Base-by-base conservation (phyloP, 305 asterid species). In the Nicotiana rustica region DNA sequence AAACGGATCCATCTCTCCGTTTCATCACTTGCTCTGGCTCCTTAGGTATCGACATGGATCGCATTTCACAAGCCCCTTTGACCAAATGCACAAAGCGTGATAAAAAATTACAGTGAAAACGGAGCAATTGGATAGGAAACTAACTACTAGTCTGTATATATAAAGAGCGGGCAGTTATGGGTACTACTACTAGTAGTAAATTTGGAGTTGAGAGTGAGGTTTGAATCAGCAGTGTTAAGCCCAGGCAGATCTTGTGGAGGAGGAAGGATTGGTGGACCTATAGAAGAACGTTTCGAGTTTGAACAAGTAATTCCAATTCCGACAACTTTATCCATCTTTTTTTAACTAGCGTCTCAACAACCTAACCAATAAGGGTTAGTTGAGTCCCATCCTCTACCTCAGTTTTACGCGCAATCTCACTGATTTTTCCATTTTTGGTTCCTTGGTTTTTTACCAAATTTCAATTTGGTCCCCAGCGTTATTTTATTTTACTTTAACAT, bases 1-100 rank as follows among this genome's bases (percentile, higher is more conserved):
- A 90, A 57, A 96, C 99, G 67, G 99, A 96, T 89, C 99, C 99
- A 85, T 92, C 98, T 89, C 99, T 92, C 86, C 87, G 95, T 82
- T 88, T 93, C 82, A 96, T 94, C 10, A 94, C 99, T 91, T 88
- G 98, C 85, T 91, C 97, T 33, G 97, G 98, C 84, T 96, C 99
- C 88, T 90, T 91, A 1, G 98, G 97, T 80, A 94, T 91, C 79
- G 95, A 87, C 91, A 92, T 92, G 84, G 85, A 76, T 70, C 90
- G 75, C 88, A 73, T 76, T 52, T 52, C 17, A 3, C 17, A 52
- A 75, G 0, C 65, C 17, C 47, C 19, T 47, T 47, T 21, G 17
- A 15, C 41, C 19, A 73, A 71, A 49, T 73, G 35, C 62, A 21
- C 49, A 18, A 61, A 19, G 6, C 33, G 10, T 4, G 33, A 61